Evolutionary conservation across 305 asterid species (phyloP).

Genomic region (Fraxinus baroniana): DNA sequence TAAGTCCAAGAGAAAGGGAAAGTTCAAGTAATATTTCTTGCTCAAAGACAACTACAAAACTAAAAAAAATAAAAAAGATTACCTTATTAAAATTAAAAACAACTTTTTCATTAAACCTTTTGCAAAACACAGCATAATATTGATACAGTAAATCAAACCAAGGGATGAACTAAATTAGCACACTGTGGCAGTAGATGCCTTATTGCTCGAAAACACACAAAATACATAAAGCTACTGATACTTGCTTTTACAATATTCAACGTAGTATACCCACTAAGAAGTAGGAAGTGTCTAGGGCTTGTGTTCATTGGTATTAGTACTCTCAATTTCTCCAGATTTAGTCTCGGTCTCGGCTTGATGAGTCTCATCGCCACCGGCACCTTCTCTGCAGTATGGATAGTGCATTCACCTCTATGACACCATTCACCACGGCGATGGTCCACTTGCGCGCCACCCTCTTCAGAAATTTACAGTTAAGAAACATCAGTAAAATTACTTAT

Average conservation of each 20-base stretch:
- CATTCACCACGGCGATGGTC: background rate
- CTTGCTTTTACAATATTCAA: background rate
- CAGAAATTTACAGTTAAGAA: background rate
- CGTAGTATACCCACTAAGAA: background rate
- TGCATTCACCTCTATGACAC: background rate
- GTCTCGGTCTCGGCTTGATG: background rate
- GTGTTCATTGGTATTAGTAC: background rate
- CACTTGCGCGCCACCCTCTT: background rate
- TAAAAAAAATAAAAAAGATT: too few relatives aligned
- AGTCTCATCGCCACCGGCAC: background rate
- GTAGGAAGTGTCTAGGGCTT: background rate
- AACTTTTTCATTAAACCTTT: background rate
- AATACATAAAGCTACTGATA: background rate
- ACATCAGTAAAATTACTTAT: background rate
- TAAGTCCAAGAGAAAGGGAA: background rate
- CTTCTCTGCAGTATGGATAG: background rate
- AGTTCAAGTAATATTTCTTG: background rate
- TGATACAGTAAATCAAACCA: background rate
- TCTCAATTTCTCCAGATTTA: background rate
- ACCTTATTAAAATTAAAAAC: background rate
- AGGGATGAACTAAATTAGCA: background rate
- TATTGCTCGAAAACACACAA: background rate
- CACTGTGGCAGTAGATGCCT: background rate
- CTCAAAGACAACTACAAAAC: too few relatives aligned
- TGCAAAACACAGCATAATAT: background rate